phyloP scores from a whole-genome alignment of 1,284 basidiomycete species.

The Ganoderma meredithae region DNA sequence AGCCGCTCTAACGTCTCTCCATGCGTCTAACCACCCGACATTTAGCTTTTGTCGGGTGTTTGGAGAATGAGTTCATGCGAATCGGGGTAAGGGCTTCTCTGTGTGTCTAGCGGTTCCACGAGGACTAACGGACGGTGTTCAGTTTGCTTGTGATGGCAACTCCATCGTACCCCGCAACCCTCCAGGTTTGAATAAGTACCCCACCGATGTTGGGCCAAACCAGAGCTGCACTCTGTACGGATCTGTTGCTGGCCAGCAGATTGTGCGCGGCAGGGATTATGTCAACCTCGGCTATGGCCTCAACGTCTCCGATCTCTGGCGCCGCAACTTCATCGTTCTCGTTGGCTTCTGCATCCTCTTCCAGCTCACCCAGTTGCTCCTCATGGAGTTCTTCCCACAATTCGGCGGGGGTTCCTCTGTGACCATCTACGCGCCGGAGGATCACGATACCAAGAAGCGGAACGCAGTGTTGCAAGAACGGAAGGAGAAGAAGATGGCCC shows the following conservation, averaged over 20 bases:
- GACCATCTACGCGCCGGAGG: constrained; percentile 77
- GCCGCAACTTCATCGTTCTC: constrained; percentile 63
- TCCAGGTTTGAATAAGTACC: constrained; percentile 67
- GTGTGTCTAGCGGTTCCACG: background rate
- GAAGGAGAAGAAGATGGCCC: constrained; percentile 45
- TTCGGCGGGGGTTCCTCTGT: constrained; percentile 55
- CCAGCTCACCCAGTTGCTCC: constrained; percentile 65
- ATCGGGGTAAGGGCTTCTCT: constrained; percentile 52
- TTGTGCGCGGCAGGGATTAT: constrained; percentile 64
- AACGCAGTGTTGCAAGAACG: constrained; percentile 68
- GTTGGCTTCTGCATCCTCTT: constrained; percentile 74
- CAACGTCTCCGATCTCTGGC: constrained; percentile 62
- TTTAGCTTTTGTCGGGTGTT: constrained; percentile 74
- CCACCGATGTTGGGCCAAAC: constrained; percentile 65
- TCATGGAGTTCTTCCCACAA: constrained; percentile 70
- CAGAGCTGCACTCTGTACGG: constrained; percentile 77
- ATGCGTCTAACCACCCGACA: constrained; percentile 2
- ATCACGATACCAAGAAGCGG: constrained; percentile 68
- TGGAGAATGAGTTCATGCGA: constrained; percentile 88
- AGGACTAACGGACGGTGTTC: background rate
- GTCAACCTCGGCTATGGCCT: constrained; percentile 63
- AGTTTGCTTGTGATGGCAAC: constrained; percentile 72
- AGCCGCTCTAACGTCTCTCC: background rate
- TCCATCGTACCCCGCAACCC: constrained; percentile 79
- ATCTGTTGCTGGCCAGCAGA: constrained; percentile 53